Percentiles rank a stretch among this genome's conserved stretches.
These are phyloP conservation scores for Pyricularia sp. DNA, from an alignment of 2,329 filamentous ascomycete genomes.

Conservation along the genomic window DNA sequence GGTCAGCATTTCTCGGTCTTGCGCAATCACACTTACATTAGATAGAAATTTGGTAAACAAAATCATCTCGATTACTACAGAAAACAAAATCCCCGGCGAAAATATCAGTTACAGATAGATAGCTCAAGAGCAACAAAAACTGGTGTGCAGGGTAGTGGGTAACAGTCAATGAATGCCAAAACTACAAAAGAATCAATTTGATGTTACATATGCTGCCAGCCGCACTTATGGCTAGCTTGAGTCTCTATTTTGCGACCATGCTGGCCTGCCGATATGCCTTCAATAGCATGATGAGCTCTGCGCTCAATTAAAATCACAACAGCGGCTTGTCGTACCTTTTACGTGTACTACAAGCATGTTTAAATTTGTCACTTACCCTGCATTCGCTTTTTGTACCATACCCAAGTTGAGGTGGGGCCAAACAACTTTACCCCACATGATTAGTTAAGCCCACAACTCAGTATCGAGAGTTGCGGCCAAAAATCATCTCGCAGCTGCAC, in stretches of 20 bases:
- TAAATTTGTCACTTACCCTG: background rate
- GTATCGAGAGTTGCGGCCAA: constrained; percentile 5
- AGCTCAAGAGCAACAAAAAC: background rate
- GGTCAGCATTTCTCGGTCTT: background rate
- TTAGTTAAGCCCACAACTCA: background rate
- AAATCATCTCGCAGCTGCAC: background rate
- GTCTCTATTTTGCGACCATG: background rate
- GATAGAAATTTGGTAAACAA: background rate
- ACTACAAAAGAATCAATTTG: background rate
- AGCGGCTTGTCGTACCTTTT: background rate
- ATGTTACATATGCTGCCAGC: background rate
- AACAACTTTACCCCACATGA: background rate
- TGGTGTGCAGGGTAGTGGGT: background rate
- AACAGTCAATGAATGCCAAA: background rate
- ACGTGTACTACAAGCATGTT: background rate
- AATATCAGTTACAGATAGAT: background rate
- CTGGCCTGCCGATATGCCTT: background rate
- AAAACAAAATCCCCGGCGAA: background rate
- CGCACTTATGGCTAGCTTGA: background rate
- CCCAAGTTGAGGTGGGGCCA: background rate
- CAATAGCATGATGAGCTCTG: background rate
- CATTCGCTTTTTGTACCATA: background rate
- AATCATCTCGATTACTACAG: background rate
- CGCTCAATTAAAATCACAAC: background rate
- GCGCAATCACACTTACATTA: background rate